Conservation (phyloP, 2,329 filamentous ascomycete species). For the Teratosphaeria pseudoeucalypti region DNA sequence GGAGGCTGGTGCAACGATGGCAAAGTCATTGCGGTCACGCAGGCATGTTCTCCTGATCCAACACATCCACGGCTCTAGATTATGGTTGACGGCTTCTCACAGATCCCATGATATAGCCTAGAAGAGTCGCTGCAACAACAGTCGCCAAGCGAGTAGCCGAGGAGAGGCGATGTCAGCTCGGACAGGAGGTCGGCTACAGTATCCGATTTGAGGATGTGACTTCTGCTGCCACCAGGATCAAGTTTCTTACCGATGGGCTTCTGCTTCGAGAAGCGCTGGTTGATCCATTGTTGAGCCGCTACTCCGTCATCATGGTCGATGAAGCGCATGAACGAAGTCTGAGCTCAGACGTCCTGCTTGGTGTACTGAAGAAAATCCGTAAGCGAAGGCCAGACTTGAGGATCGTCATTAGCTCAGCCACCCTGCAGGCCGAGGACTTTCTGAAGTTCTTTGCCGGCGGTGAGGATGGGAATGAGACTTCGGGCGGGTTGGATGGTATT, state of each 20-base stretch:
- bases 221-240: conserved; percentile 74
- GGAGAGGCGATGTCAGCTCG: conserved; percentile 74
- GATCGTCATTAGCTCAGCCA: conserved; percentile 87
- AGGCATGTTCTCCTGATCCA: conserved; percentile 48
- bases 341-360: conserved; percentile 82
- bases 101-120: conserved; percentile 48
- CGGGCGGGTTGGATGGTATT: conserved; percentile 24
- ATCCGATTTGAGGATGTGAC: conserved; percentile 89
- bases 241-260: conserved; percentile 90
- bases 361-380: conserved; percentile 80
- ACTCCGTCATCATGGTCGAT: conserved; percentile 95
- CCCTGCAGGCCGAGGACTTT: conserved; percentile 80
- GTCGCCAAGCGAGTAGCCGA: conserved; percentile 83
- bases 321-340: conserved; percentile 92
- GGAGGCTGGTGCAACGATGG: conserved; percentile 82
- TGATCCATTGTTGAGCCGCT: conserved; percentile 79
- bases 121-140: conserved; percentile 81
- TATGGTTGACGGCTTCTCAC: conserved; percentile 23
- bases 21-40: conserved; percentile 77
- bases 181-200: conserved; percentile 79
- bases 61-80: not conserved
- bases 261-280: conserved; percentile 85
- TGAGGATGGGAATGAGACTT: conserved; percentile 23
- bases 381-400: conserved; percentile 70
- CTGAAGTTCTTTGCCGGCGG: conserved; percentile 61